Evolutionary conservation across 1,139 yeast species (phyloP), one percentile per base, ranked within the genome.

Genomic region (Magnusiomyces suaveolens): DNA sequence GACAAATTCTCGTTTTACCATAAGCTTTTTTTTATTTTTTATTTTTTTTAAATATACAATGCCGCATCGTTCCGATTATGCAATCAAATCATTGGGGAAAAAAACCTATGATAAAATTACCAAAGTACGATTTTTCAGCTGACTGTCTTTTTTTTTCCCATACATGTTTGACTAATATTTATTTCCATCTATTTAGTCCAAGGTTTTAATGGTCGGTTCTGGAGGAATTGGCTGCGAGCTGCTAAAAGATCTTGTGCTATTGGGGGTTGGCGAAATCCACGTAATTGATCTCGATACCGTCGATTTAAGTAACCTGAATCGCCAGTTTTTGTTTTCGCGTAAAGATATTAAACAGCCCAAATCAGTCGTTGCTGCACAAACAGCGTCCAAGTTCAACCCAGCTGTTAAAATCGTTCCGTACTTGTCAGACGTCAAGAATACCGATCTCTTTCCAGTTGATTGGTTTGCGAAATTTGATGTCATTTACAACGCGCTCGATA

Each of bases 151-250:
- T 23, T 21, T 32, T 38, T 18, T 32, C 21, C 18, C 49, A 2
- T n/a, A 10, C 16, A 2, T 4, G 6, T 16, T n/a, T 16, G 16
- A 24, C n/a, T 16, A n/a, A 3, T 43, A 43, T 23, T 21, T 14
- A 10, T 10, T 33, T 18, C 52, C 1, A 20, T 25, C 12, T 16
- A n/a, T 14, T 8, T 43, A 64, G 66, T 55, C 62, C 46, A 67
- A 65, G 58, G 89, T 92, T 23, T 73, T 94, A 50, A 75, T 94
- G 73, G 96, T 94, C 0, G 98, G 99, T 2, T 97, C 98, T 0
- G 99, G 99, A 32, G 99, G 99, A n/a, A 90, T 94, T 60, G 99
- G 99, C 2, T 94, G 97, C 69, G 99, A 94, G 69, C 73, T 94
- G 46, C 74, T 94, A 57, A 94, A 94, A 66, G 87, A 94, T 65